Evolutionary conservation across 495 filamentous ascomycete genomes (phyloP).

Genomic region (Penicillium macrosclerotiorum): DNA sequence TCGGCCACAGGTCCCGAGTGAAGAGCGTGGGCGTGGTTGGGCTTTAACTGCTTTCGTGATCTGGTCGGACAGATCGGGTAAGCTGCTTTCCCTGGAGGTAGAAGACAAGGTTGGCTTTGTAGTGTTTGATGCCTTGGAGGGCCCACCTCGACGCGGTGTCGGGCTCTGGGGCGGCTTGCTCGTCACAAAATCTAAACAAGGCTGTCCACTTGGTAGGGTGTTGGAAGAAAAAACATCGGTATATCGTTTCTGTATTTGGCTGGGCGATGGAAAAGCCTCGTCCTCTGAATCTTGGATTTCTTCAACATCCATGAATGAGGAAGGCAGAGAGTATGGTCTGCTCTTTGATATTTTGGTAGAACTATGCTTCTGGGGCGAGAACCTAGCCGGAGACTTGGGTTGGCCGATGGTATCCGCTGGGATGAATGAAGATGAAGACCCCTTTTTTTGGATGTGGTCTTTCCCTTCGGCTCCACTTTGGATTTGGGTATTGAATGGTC

Average conservation of each 20-base stretch:
- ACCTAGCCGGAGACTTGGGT: not conserved
- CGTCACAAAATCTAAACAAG: slow-evolving; percentile 13
- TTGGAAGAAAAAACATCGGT: slow-evolving; percentile 1
- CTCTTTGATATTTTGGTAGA: too few species aligned
- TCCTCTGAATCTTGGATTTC: slow-evolving; percentile 70
- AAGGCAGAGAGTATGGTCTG: not conserved
- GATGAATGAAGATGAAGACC: too few species aligned
- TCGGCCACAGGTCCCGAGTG: slow-evolving; percentile 16
- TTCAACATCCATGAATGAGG: slow-evolving; percentile 37
- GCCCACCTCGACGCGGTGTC: slow-evolving; percentile 10
- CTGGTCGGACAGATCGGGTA: slow-evolving; percentile 50
- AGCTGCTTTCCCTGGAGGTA: slow-evolving; percentile 4
- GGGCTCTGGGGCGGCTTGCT: slow-evolving; percentile 7
- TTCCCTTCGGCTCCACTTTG: not conserved
- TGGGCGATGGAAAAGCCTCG: slow-evolving; percentile 37
- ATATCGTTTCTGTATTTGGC: slow-evolving; percentile 26
- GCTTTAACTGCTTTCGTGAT: slow-evolving; percentile 67
- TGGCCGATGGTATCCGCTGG: not conserved
- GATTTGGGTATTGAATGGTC: not conserved
- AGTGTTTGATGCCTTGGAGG: slow-evolving; percentile 5
- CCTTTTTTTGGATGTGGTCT: slow-evolving; percentile 9
- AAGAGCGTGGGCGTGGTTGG: slow-evolving; percentile 33
- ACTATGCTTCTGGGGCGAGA: not conserved
- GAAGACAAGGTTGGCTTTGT: slow-evolving; percentile 2
- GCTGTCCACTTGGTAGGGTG: not conserved